These are phyloP conservation scores for Harringtonia aguacate DNA, from an alignment of 2,329 filamentous ascomycete genomes.

Conservation along the genomic window DNA sequence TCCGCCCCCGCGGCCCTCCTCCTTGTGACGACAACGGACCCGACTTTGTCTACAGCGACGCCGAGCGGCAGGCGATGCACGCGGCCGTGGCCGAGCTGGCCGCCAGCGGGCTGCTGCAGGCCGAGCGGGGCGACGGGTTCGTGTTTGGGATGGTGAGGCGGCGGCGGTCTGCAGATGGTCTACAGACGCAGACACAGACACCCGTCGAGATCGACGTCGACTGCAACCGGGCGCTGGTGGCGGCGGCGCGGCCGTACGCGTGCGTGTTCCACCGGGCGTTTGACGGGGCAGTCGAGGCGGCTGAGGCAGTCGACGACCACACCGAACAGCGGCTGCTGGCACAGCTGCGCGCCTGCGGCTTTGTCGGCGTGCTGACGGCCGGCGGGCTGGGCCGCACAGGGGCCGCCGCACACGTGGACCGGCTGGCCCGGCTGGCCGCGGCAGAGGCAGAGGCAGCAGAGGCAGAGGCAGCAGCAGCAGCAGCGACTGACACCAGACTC, in stretches of 20 bases:
- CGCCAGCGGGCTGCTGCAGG: constrained; percentile 23
- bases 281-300: constrained; percentile 30
- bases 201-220: constrained; percentile 25
- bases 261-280: constrained; percentile 48
- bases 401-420: constrained; percentile 22
- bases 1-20: constrained; percentile 36
- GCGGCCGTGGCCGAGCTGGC: constrained; percentile 26
- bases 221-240: constrained; percentile 29
- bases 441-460: too few relatives aligned
- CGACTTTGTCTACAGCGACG: constrained; percentile 39
- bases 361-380: constrained; percentile 40
- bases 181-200: too few relatives aligned
- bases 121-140: constrained; percentile 39
- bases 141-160: constrained; percentile 38
- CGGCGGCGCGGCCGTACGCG: constrained; percentile 27
- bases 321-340: constrained; percentile 16
- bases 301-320: not conserved
- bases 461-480: too few relatives aligned
- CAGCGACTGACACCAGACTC: constrained; percentile 18
- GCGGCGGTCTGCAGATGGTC: not conserved
- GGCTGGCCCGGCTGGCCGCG: constrained; percentile 25
- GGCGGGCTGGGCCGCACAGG: constrained; percentile 33
- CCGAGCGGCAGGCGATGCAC: constrained; percentile 33
- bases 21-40: constrained; percentile 6
- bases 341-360: constrained; percentile 30